Evolutionary conservation across 306 rosid species (phyloP).

Genomic region (Adenanthera pavonina): DNA sequence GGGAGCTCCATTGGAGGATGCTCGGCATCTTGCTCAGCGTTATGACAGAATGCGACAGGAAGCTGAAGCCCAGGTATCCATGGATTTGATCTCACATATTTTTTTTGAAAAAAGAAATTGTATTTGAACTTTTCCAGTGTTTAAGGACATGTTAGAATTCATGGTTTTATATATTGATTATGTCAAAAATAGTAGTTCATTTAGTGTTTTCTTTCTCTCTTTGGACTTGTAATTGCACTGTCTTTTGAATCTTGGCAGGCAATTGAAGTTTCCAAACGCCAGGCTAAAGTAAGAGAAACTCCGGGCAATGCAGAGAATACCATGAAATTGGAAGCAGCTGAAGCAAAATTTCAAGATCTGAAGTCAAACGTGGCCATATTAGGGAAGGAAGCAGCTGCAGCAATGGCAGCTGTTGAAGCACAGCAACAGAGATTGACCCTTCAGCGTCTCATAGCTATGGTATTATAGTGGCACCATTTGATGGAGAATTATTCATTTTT

Average conservation of each 20-base stretch:
- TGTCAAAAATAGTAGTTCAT: conserved; percentile 21
- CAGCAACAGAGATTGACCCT: conserved; percentile 15
- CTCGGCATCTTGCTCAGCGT: conserved; percentile 94
- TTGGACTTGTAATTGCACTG: conserved; percentile 38
- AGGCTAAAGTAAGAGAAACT: conserved; percentile 12
- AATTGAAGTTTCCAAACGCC: conserved; percentile 16
- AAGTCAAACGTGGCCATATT: neutral
- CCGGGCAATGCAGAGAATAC: neutral
- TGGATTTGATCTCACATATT: conserved; percentile 37
- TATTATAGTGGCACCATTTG: neutral
- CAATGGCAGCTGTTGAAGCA: conserved; percentile 17
- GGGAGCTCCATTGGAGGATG: conserved; percentile 95
- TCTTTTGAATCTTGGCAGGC: conserved; percentile 11
- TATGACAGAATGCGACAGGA: conserved; percentile 92
- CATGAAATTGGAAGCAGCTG: conserved; percentile 22
- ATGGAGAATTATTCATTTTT: neutral
- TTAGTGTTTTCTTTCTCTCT: conserved; percentile 31
- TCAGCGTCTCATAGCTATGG: conserved; percentile 17
- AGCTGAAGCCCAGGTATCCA: conserved; percentile 88
- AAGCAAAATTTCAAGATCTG: conserved; percentile 16
- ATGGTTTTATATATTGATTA: neutral
- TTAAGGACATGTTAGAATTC: conserved; percentile 6
- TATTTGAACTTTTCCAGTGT: neutral
- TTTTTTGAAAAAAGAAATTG: neutral
- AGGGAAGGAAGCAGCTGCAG: conserved; percentile 20